Evolutionary conservation across 2,329 filamentous ascomycete genomes (phyloP).

Genomic region (Sporothrix globosa): DNA sequence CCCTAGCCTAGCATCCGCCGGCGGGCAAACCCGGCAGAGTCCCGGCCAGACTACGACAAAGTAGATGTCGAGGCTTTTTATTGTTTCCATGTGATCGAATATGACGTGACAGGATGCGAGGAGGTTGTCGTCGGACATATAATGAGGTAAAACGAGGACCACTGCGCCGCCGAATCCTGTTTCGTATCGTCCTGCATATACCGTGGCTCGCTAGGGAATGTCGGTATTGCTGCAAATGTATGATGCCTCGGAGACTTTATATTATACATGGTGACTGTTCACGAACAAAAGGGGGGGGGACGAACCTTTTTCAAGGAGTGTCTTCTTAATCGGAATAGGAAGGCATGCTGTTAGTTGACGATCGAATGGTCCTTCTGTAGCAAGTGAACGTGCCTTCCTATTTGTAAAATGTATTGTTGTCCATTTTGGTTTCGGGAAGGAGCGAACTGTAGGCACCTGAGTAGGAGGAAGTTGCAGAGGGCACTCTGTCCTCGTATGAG

Average conservation of each 20-base stretch:
- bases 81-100: conserved; percentile 12
- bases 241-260: neutral
- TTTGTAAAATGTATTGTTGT: neutral
- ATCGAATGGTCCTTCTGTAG: neutral
- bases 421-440: neutral
- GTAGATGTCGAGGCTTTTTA: neutral
- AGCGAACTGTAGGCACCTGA: neutral
- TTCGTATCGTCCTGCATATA: neutral
- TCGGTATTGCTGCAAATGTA: neutral
- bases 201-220: neutral
- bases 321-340: neutral
- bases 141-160: neutral
- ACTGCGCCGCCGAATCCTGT: neutral
- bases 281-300: no score
- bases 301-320: neutral
- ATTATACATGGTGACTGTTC: neutral
- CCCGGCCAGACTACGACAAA: neutral
- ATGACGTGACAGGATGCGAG: neutral
- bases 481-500: conserved; percentile 1
- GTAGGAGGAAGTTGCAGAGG: neutral
- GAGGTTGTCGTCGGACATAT: neutral
- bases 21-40: neutral
- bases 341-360: conserved; percentile 3
- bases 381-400: conserved; percentile 3
- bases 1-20: neutral